phyloP scores from a whole-genome alignment of 2,329 filamentous ascomycete species.

The Exophiala sp. region DNA sequence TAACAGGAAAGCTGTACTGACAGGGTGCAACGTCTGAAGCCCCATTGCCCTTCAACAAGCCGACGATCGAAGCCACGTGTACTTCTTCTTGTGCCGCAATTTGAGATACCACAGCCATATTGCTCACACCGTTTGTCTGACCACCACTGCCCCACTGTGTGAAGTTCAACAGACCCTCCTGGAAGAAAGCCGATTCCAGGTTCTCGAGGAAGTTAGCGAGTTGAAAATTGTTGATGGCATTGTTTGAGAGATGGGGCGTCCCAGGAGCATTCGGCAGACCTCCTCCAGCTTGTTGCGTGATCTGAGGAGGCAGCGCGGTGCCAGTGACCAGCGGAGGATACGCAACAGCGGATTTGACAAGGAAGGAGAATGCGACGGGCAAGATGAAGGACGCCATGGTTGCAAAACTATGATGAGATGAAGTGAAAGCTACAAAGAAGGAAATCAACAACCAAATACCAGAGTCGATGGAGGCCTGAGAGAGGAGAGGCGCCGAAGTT shows the following conservation, averaged over 20 bases:
- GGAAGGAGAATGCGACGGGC: slow-evolving; percentile 13
- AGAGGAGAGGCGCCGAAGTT: not conserved
- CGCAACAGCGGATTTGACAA: slow-evolving; percentile 9
- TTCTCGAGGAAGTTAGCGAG: slow-evolving; percentile 34
- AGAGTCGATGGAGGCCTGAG: not conserved
- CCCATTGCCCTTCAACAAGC: slow-evolving; percentile 28
- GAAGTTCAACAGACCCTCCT: slow-evolving; percentile 30
- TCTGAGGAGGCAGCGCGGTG: slow-evolving; percentile 15
- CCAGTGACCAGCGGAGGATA: slow-evolving; percentile 14
- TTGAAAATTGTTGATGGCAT: slow-evolving; percentile 20
- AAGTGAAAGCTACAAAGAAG: not conserved
- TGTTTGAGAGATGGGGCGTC: slow-evolving; percentile 5
- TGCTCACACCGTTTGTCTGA: slow-evolving; percentile 29
- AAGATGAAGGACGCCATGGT: slow-evolving; percentile 13
- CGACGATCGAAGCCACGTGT: slow-evolving; percentile 27
- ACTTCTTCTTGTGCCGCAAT: slow-evolving; percentile 31
- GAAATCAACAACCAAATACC: not conserved
- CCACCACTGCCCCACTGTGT: slow-evolving; percentile 29
- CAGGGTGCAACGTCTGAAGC: slow-evolving; percentile 29
- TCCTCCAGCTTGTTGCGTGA: slow-evolving; percentile 17
- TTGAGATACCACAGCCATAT: slow-evolving; percentile 31
- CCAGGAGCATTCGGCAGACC: slow-evolving; percentile 14
- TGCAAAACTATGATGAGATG: slow-evolving; percentile 3
- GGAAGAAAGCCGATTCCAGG: slow-evolving; percentile 31
- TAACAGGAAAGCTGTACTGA: slow-evolving; percentile 31